phyloP scores from a whole-genome alignment of 805 yeast species.

The Allodekkera sacchari region DNA sequence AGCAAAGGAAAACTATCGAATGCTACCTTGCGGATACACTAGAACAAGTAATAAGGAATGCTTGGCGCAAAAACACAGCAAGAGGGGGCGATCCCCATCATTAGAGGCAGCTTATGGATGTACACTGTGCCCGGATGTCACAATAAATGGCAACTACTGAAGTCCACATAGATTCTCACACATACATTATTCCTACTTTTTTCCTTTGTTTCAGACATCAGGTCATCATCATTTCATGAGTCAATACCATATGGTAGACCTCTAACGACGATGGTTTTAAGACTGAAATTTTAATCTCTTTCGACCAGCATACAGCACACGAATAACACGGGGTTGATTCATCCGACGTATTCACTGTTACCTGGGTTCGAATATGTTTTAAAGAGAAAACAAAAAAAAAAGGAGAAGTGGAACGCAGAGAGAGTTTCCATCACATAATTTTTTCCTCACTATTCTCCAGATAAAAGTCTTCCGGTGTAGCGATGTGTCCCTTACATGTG shows the following conservation, averaged over 20 bases:
- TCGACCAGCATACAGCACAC: slow-evolving; percentile 20
- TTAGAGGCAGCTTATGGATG: too few species aligned
- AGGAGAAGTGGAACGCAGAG: not conserved
- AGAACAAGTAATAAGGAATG: too few species aligned
- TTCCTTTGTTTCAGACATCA: slow-evolving; percentile 62
- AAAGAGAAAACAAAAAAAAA: slow-evolving; percentile 1
- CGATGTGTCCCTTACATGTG: too few species aligned
- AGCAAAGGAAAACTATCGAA: too few species aligned
- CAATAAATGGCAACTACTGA: too few species aligned
- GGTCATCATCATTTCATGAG: slow-evolving; percentile 98
- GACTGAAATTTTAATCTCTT: slow-evolving; percentile 31
- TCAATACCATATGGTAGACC: slow-evolving; percentile 66
- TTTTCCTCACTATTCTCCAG: not conserved
- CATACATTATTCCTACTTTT: too few species aligned
- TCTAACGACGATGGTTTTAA: slow-evolving; percentile 98
- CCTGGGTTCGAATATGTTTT: slow-evolving; percentile 7
- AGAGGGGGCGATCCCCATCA: too few species aligned
- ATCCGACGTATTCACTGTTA: slow-evolving; percentile 5
- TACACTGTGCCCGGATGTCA: too few species aligned
- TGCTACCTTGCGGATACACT: too few species aligned
- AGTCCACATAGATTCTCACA: too few species aligned
- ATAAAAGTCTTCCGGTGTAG: too few species aligned
- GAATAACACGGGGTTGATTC: slow-evolving; percentile 2
- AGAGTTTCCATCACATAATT: not conserved
- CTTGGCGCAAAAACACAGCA: too few species aligned